Evolutionary conservation across 163 green algal genomes (phyloP), one percentile per base, ranked within the genome.

Genomic region (Dunaliella salina): DNA sequence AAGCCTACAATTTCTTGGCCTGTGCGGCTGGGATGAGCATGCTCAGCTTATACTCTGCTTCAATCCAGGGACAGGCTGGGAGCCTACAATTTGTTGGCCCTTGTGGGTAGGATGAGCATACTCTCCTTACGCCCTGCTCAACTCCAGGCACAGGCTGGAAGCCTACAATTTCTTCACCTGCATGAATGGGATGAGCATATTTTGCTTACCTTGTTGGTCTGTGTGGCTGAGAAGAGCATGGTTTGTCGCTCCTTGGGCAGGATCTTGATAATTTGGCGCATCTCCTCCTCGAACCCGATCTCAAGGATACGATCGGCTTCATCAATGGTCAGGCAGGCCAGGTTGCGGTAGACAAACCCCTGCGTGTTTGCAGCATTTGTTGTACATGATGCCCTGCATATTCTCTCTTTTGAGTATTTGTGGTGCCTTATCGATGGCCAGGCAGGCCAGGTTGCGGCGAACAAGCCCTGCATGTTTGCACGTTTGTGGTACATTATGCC

Each of bases 241-340:
- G 97, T 99, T 91, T 99, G 97, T 1, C 97, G 91, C 82, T 99
- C 95, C 93, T 97, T 98, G 67, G 97, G 97, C 89, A 99, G 90
- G 22, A 97, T 86, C 63, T 95, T 95, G 78, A 98, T 91, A 84
- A 93, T 92, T 80, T 92, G 94, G 0, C 94, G 88, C 96, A 99
- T 98, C 89, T 99, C 97, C 91, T 99, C 96, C 91, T 99, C 97
- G 90, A 99, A 99, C 8, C 97, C 97, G 83, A 98, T 97, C 90
- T 99, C 96, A 87, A 99, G 91, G 86, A 99, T 99, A 72, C 97
- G 94, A 88, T 99, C 97, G 1, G 97, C 97, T 92, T 99, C 97
- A 86, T 99, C 97, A 86, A 99, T 98, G 69, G 98, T 94, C 57
- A 99, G 87, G 88, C 93, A 97, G 29, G 94, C 95, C 82, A 98